These are phyloP conservation scores for Diplocarpon mali DNA, from an alignment of 2,329 filamentous ascomycete species.

Conservation along the genomic window DNA sequence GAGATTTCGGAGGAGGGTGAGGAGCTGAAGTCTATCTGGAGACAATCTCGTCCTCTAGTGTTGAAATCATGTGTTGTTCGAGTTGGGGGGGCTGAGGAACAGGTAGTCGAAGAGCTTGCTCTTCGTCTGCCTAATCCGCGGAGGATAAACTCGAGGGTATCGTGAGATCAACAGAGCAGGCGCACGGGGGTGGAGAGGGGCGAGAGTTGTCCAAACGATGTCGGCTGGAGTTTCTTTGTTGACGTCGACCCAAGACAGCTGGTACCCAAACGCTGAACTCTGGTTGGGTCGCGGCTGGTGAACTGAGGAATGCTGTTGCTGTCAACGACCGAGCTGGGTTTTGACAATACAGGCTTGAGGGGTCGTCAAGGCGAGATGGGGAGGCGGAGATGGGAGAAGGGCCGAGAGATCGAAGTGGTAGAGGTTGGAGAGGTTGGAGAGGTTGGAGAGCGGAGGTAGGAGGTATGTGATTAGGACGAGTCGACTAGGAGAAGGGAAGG, in stretches of 20 bases:
- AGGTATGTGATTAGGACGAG: constrained; percentile 25
- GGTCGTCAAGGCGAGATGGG: constrained; percentile 10
- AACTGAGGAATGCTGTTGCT: constrained; percentile 13
- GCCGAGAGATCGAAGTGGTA: background rate
- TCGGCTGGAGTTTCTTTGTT: constrained; percentile 1
- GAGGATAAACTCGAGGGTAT: constrained; percentile 1
- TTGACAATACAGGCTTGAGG: constrained; percentile 17
- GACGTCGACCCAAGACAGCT: constrained; percentile 3
- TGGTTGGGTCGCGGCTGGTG: constrained; percentile 8
- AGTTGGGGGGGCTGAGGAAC: constrained; percentile 30
- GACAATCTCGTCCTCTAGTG: constrained; percentile 30
- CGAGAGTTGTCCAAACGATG: background rate
- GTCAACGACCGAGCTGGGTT: constrained; percentile 8
- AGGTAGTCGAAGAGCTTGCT: constrained; percentile 39
- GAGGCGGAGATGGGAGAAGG: constrained; percentile 9
- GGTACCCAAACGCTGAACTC: constrained; percentile 8
- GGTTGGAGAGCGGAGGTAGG: constrained; percentile 12
- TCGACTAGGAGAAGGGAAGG: constrained; percentile 26
- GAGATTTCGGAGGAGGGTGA: constrained; percentile 18
- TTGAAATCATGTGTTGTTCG: constrained; percentile 32
- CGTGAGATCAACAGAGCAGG: constrained; percentile 3
- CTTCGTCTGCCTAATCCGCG: constrained; percentile 29
- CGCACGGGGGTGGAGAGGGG: constrained; percentile 1
- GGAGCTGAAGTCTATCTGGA: constrained; percentile 27
- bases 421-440: constrained; percentile 7